phyloP scores from a whole-genome alignment of 192 early-diverging fungal species.

The Coemansia sp. region DNA sequence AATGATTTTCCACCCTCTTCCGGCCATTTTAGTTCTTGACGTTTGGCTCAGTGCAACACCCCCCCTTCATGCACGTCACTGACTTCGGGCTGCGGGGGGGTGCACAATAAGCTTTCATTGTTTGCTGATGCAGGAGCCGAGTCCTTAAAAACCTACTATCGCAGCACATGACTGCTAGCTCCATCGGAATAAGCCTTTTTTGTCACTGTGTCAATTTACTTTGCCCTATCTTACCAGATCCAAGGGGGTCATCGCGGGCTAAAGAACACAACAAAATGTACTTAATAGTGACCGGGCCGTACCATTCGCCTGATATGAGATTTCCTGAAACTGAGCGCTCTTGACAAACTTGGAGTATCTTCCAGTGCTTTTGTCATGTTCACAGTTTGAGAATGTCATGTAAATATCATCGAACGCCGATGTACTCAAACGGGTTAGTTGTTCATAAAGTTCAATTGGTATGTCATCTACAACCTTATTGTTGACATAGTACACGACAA shows the following conservation, averaged over 20 bases:
- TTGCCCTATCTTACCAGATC: neutral
- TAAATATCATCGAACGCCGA: neutral
- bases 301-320: neutral
- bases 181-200: neutral
- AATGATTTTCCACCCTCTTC: neutral
- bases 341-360: neutral
- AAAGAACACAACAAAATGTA: too few relatives aligned
- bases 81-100: neutral
- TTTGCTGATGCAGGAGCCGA: neutral
- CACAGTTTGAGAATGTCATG: neutral
- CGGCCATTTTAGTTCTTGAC: neutral
- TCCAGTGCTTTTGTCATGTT: too few relatives aligned
- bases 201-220: neutral
- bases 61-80: neutral
- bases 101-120: neutral
- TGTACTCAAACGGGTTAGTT: neutral
- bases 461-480: neutral
- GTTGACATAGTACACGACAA: neutral
- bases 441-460: neutral
- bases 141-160: neutral
- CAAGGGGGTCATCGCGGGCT: too few relatives aligned
- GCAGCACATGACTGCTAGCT: too few relatives aligned
- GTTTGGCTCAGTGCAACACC: neutral
- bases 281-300: too few relatives aligned
- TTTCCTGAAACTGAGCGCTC: neutral